Evolutionary conservation across 768 basidiomycete genomes (phyloP).

Genomic region (Omphalotus guepiniiformis): DNA sequence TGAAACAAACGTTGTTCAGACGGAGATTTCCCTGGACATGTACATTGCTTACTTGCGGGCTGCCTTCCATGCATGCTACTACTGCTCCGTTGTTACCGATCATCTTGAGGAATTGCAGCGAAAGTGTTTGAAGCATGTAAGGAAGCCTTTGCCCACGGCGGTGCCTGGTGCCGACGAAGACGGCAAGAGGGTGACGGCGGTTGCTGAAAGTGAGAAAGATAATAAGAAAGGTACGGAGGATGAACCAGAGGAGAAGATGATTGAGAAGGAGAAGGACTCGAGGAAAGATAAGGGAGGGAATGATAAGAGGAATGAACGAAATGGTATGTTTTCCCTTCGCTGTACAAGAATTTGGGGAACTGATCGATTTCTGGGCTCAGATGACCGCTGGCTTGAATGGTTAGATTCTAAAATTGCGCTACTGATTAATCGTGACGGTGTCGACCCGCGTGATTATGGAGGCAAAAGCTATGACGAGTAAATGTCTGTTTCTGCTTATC

Average conservation of each 20-base stretch:
- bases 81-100: constrained; percentile 90
- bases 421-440: constrained; percentile 68
- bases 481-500: constrained; percentile 28
- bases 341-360: neutral
- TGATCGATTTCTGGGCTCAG: constrained; percentile 33
- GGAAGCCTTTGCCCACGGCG: constrained; percentile 67
- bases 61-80: constrained; percentile 95
- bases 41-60: constrained; percentile 90
- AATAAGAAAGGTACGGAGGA: constrained; percentile 39
- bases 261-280: constrained; percentile 33
- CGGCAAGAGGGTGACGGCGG: constrained; percentile 14
- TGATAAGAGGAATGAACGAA: constrained; percentile 55
- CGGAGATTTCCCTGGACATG: constrained; percentile 81
- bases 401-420: constrained; percentile 84
- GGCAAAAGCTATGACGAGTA: constrained; percentile 91
- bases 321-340: constrained; percentile 44
- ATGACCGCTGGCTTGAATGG: constrained; percentile 87
- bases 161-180: constrained; percentile 44
- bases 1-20: constrained; percentile 42
- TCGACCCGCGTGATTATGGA: constrained; percentile 85
- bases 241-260: constrained; percentile 28
- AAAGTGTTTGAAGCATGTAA: constrained; percentile 89
- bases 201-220: constrained; percentile 45
- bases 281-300: constrained; percentile 47
- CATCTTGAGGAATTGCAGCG: constrained; percentile 94